A percentile compares a stretch with the other conserved stretches of the same genome.
Evolutionary conservation across 768 basidiomycete genomes (phyloP).

Genomic region (Podaxis mareebaensis): DNA sequence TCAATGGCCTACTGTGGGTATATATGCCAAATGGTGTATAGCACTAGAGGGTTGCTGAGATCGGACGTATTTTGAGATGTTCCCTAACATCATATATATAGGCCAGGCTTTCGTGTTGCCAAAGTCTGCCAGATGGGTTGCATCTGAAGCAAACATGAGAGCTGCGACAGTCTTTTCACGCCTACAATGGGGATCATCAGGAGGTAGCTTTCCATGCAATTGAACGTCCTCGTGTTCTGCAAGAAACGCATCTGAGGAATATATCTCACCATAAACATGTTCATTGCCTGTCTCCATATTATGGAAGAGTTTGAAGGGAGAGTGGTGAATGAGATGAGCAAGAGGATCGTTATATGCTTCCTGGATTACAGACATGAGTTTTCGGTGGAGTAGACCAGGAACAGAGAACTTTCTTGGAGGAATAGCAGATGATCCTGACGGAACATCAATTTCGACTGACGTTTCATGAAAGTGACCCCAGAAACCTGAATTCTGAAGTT

Average conservation of each 20-base stretch:
- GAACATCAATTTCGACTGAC: constrained; percentile 22
- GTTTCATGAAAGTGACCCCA: neutral
- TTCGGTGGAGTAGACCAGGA: constrained; percentile 24
- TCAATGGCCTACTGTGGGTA: constrained; percentile 34
- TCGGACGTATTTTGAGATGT: constrained; percentile 40
- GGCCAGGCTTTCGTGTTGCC: constrained; percentile 38
- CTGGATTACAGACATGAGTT: constrained; percentile 26
- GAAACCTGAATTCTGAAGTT: neutral
- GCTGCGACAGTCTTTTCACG: neutral
- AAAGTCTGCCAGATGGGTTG: constrained; percentile 30
- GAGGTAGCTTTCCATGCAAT: neutral
- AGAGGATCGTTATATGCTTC: constrained; percentile 23
- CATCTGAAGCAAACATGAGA: constrained; percentile 18
- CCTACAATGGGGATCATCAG: neutral
- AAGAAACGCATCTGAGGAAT: neutral
- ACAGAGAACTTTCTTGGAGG: constrained; percentile 25
- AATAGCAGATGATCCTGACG: constrained; percentile 22
- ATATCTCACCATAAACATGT: neutral
- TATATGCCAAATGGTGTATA: constrained; percentile 42
- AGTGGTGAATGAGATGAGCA: constrained; percentile 26
- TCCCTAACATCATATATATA: constrained; percentile 39
- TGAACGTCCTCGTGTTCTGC: neutral
- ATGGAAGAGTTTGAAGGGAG: constrained; percentile 29
- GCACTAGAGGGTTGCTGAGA: constrained; percentile 29
- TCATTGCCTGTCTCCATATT: neutral